These are phyloP conservation scores for Floccularia luteovirens DNA, from an alignment of 768 basidiomycete genomes.

Conservation along the genomic window DNA sequence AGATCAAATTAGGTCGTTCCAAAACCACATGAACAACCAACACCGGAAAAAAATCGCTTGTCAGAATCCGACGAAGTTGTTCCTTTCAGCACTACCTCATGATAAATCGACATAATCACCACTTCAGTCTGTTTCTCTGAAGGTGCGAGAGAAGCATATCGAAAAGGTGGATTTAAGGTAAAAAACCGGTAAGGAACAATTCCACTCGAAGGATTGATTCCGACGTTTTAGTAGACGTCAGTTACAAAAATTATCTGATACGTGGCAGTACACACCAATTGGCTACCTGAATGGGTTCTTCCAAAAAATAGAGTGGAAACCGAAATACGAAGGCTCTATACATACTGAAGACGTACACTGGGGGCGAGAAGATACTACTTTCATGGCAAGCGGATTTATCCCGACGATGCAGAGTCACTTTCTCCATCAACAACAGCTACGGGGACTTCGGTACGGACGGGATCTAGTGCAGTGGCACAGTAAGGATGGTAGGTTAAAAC, in stretches of 20 bases:
- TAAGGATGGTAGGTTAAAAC: slow-evolving; percentile 8
- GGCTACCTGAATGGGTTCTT: neutral
- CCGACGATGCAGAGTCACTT: slow-evolving; percentile 52
- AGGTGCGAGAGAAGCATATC: neutral
- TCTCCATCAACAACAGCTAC: slow-evolving; percentile 48
- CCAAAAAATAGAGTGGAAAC: slow-evolving; percentile 9
- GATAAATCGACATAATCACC: too few relatives aligned
- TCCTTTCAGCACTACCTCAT: too few relatives aligned
- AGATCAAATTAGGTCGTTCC: too few relatives aligned
- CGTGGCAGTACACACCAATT: too few relatives aligned
- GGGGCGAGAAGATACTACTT: slow-evolving; percentile 15
- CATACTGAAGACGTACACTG: slow-evolving; percentile 24
- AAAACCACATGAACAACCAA: too few relatives aligned
- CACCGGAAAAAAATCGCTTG: too few relatives aligned
- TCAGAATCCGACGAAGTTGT: too few relatives aligned
- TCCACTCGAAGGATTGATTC: neutral
- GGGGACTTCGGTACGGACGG: slow-evolving; percentile 44
- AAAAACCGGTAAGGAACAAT: neutral
- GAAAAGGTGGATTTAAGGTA: neutral
- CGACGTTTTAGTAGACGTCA: neutral
- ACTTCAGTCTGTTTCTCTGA: neutral
- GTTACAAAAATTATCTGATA: neutral
- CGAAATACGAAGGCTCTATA: slow-evolving; percentile 25
- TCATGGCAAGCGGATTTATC: slow-evolving; percentile 12
- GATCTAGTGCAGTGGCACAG: slow-evolving; percentile 42